These are phyloP conservation scores for Pseudogymnoascus sp. DNA, from an alignment of 2,329 filamentous ascomycete species.

Conservation along the genomic window DNA sequence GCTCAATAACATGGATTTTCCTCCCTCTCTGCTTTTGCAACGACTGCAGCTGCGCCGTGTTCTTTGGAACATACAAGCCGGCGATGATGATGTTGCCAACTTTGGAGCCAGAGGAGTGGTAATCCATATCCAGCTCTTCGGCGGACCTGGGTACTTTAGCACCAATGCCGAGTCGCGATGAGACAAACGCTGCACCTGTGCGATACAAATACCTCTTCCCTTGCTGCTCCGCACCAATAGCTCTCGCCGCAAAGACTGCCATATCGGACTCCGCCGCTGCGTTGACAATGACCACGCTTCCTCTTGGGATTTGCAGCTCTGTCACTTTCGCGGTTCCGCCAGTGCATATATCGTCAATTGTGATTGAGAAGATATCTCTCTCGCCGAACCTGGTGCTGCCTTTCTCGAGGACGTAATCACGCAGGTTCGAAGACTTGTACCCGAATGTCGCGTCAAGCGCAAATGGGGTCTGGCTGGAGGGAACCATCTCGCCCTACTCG, in stretches of 20 bases:
- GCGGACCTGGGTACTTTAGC: slow-evolving; percentile 44
- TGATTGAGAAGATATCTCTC: slow-evolving; percentile 37
- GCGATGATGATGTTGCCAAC: too few relatives aligned
- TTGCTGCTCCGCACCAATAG: slow-evolving; percentile 28
- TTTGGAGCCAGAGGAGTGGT: not conserved
- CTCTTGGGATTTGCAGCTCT: slow-evolving; percentile 29
- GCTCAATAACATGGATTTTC: slow-evolving; percentile 38
- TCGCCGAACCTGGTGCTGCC: slow-evolving; percentile 32
- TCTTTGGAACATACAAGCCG: slow-evolving; percentile 52
- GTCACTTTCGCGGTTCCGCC: slow-evolving; percentile 38
- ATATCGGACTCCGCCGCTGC: slow-evolving; percentile 47
- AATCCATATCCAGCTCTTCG: slow-evolving; percentile 33
- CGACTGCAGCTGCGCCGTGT: slow-evolving; percentile 44
- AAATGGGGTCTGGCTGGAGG: slow-evolving; percentile 47
- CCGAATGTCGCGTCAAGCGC: slow-evolving; percentile 51
- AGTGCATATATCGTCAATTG: slow-evolving; percentile 39
- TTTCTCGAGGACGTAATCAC: slow-evolving; percentile 49
- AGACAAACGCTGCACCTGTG: slow-evolving; percentile 37
- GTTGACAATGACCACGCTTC: slow-evolving; percentile 43
- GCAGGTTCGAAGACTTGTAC: slow-evolving; percentile 45
- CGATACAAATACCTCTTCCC: slow-evolving; percentile 34
- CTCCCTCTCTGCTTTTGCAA: slow-evolving; percentile 33
- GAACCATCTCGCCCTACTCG: slow-evolving; percentile 41
- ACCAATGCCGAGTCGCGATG: slow-evolving; percentile 43
- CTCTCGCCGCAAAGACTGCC: slow-evolving; percentile 44